A percentile compares a stretch with the other conserved stretches of the same genome.
Evolutionary conservation across 2,329 filamentous ascomycete species (phyloP).

Genomic region (Fusarium sp.): DNA sequence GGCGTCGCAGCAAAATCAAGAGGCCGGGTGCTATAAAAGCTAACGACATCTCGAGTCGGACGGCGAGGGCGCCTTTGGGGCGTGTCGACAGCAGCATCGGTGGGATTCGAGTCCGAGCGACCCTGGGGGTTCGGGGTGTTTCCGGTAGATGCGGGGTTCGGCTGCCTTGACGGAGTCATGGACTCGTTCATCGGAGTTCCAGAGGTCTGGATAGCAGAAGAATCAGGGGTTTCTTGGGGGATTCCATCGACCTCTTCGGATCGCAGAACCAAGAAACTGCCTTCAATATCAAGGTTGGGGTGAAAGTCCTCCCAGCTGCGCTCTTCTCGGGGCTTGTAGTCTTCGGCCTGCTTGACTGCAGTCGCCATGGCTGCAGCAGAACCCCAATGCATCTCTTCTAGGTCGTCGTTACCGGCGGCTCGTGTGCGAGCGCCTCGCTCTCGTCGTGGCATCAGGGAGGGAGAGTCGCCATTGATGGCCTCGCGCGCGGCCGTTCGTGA

Average conservation of each 20-base stretch:
- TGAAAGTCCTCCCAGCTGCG: conserved; percentile 98
- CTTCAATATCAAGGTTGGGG: conserved; percentile 91
- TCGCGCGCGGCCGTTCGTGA: conserved; percentile 62
- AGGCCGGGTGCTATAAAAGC: conserved; percentile 65
- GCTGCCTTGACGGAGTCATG: conserved; percentile 60
- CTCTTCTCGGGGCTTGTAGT: conserved; percentile 97
- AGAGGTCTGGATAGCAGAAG: conserved; percentile 49
- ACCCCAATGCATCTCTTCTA: conserved; percentile 78
- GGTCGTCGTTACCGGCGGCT: conserved; percentile 62
- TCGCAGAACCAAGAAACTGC: conserved; percentile 80
- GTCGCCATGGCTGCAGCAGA: conserved; percentile 91
- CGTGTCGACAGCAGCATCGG: conserved; percentile 48
- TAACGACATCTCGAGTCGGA: conserved; percentile 62
- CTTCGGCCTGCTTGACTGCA: conserved; percentile 89
- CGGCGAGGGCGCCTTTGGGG: conserved; percentile 55
- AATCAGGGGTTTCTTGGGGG: conserved; percentile 54
- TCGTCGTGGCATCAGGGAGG: conserved; percentile 63
- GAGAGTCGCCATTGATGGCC: conserved; percentile 51
- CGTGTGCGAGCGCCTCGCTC: conserved; percentile 69
- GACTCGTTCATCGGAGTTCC: conserved; percentile 53
- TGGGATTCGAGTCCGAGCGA: conserved; percentile 46
- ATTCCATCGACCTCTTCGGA: conserved; percentile 88
- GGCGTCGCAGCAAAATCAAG: conserved; percentile 59
- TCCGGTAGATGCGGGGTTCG: conserved; percentile 56
- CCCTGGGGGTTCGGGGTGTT: conserved; percentile 56